phyloP scores from a whole-genome alignment of 2,329 filamentous ascomycete species.

The Penicillium sumatraense region DNA sequence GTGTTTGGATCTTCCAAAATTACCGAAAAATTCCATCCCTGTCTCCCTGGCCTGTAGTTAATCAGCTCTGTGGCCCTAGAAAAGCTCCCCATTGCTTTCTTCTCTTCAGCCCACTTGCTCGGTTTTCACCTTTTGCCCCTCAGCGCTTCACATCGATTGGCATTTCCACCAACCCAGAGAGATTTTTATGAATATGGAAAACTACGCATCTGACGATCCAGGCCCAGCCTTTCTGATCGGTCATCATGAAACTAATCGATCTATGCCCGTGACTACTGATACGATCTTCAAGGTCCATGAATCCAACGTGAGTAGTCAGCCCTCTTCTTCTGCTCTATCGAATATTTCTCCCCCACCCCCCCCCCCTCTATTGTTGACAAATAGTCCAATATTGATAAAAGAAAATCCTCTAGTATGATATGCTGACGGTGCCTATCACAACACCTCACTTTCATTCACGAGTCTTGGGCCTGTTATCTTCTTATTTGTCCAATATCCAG shows the following conservation, averaged over 20 bases:
- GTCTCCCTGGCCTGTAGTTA: too few relatives aligned
- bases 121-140: too few relatives aligned
- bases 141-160: slow-evolving; percentile 4
- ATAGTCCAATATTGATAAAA: slow-evolving; percentile 1
- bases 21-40: too few relatives aligned
- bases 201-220: slow-evolving; percentile 39
- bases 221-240: slow-evolving; percentile 62
- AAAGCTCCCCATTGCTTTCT: too few relatives aligned
- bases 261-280: slow-evolving; percentile 53
- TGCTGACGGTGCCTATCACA: slow-evolving; percentile 67
- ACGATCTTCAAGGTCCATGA: slow-evolving; percentile 61
- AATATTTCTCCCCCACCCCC: background rate
- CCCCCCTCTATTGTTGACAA: too few relatives aligned
- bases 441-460: slow-evolving; percentile 64
- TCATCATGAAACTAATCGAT: slow-evolving; percentile 63
- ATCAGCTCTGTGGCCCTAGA: too few relatives aligned
- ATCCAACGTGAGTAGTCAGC: slow-evolving; percentile 53
- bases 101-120: too few relatives aligned
- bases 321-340: background rate
- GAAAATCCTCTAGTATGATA: slow-evolving; percentile 64
- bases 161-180: background rate
- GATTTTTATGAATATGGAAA: slow-evolving; percentile 35
- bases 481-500: slow-evolving; percentile 54
- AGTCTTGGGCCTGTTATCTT: slow-evolving; percentile 58
- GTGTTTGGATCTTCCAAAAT: too few relatives aligned